Conservation (phyloP, 2,329 filamentous ascomycete genomes). For the Dactylonectria estremocensis region DNA sequence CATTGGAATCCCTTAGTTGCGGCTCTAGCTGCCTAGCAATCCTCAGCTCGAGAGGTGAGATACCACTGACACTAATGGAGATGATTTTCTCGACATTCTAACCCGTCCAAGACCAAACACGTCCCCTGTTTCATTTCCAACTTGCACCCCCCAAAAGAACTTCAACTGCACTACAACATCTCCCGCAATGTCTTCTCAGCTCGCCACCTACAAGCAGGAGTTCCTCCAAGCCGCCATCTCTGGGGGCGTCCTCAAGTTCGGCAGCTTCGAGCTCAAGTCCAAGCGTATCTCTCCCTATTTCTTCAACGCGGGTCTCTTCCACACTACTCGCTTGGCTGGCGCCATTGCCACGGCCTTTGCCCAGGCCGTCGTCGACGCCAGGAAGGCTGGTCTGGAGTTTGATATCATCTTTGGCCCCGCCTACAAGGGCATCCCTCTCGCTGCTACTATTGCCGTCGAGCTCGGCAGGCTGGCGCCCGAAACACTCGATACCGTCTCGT, state of each 20-base stretch:
- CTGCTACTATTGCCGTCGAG: conserved; percentile 82
- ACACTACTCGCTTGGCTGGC: conserved; percentile 82
- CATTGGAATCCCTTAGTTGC: not conserved
- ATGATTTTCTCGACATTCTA: not conserved
- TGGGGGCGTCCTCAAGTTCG: conserved; percentile 83
- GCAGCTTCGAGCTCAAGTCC: conserved; percentile 91
- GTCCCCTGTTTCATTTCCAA: not conserved
- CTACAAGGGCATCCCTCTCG: conserved; percentile 98
- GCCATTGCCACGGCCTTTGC: conserved; percentile 89
- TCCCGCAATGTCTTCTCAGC: conserved; percentile 56
- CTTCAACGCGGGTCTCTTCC: conserved; percentile 96
- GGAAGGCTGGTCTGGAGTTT: conserved; percentile 68
- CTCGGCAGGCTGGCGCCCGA: conserved; percentile 78
- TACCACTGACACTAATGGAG: too few species aligned
- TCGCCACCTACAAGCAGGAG: conserved; percentile 77
- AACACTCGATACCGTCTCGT: conserved; percentile 80
- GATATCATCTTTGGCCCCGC: conserved; percentile 95
- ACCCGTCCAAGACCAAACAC: not conserved
- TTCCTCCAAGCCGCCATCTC: conserved; percentile 80
- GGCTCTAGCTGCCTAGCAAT: not conserved
- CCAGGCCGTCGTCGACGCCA: conserved; percentile 69
- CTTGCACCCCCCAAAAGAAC: conserved; percentile 1
- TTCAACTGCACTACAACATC: conserved; percentile 3
- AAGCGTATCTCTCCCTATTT: conserved; percentile 95
- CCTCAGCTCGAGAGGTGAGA: not conserved